phyloP scores from a whole-genome alignment of 805 yeast species.

The Hanseniaspora occidentalis region DNA sequence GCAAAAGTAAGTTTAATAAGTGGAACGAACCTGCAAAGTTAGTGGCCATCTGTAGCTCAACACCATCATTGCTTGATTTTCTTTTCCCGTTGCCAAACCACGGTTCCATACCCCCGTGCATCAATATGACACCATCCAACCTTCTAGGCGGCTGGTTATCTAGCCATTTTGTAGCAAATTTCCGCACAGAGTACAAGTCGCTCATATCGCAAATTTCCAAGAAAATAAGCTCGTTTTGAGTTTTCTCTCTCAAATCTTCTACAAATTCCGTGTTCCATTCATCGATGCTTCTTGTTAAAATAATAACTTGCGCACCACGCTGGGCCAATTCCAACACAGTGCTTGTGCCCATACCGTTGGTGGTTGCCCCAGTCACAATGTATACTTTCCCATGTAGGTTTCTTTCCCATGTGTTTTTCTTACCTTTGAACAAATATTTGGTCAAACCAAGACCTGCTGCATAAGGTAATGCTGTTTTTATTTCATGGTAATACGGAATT shows the following conservation, averaged over 20 bases:
- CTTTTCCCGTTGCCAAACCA: slow-evolving; percentile 37
- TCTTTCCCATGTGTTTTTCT: slow-evolving; percentile 81
- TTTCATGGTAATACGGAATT: slow-evolving; percentile 60
- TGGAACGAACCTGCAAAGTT: slow-evolving; percentile 79
- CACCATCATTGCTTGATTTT: slow-evolving; percentile 62
- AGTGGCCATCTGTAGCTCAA: slow-evolving; percentile 73
- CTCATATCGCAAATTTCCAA: slow-evolving; percentile 84
- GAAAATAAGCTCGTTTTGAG: slow-evolving; percentile 64
- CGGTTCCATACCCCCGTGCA: slow-evolving; percentile 78
- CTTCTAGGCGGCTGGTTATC: slow-evolving; percentile 86
- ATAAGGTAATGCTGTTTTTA: slow-evolving; percentile 48
- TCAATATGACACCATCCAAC: slow-evolving; percentile 77
- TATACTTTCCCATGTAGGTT: slow-evolving; percentile 84
- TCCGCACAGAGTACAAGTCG: slow-evolving; percentile 62
- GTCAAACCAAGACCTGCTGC: slow-evolving; percentile 32
- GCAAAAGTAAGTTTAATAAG: slow-evolving; percentile 65
- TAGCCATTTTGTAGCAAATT: slow-evolving; percentile 89
- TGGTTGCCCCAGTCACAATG: slow-evolving; percentile 83
- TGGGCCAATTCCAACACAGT: slow-evolving; percentile 62
- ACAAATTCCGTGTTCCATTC: slow-evolving; percentile 73
- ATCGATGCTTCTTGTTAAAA: slow-evolving; percentile 55
- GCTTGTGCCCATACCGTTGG: slow-evolving; percentile 70
- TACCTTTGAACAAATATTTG: slow-evolving; percentile 71
- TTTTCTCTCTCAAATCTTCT: slow-evolving; percentile 57
- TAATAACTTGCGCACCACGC: slow-evolving; percentile 76